Evolutionary conservation across 805 yeast genomes (phyloP).

Genomic region (Kodamaea hsintzibuensis): DNA sequence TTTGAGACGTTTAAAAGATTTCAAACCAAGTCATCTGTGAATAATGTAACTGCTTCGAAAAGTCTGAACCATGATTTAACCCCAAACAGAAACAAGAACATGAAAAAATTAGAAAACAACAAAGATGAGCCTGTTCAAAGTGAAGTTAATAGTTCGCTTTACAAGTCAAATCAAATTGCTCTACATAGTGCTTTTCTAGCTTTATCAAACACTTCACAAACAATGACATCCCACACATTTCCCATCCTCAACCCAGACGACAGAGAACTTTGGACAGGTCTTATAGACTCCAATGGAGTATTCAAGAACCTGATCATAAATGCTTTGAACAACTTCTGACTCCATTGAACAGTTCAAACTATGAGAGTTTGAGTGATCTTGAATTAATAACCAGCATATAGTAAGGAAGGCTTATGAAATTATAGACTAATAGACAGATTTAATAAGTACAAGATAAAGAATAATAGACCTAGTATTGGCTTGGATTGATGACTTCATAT

Average conservation of each 20-base stretch:
- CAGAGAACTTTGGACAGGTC: conserved; percentile 11
- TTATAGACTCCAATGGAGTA: conserved; percentile 1
- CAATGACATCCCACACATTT: neutral
- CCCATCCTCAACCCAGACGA: conserved; percentile 6
- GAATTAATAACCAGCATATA: too few relatives aligned
- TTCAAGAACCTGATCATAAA: neutral
- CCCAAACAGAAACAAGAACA: too few relatives aligned
- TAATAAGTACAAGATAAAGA: neutral
- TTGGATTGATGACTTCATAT: too few relatives aligned
- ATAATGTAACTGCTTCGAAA: conserved; percentile 14
- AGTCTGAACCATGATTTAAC: too few relatives aligned
- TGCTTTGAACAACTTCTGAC: neutral
- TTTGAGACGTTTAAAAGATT: conserved; percentile 17
- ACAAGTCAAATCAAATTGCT: conserved; percentile 23
- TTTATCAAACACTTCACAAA: conserved; percentile 7
- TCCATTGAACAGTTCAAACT: neutral
- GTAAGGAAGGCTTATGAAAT: neutral
- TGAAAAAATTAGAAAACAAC: too few relatives aligned
- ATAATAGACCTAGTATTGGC: too few relatives aligned
- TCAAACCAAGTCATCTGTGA: too few relatives aligned
- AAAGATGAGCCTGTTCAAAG: neutral
- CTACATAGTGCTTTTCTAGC: conserved; percentile 20
- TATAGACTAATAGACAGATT: neutral
- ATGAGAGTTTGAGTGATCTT: too few relatives aligned
- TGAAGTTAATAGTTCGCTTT: conserved; percentile 16